A percentile compares a stretch with the other conserved stretches of the same genome.
Evolutionary conservation across 2,329 filamentous ascomycete species (phyloP).

Genomic region (Fusarium xylarioides): DNA sequence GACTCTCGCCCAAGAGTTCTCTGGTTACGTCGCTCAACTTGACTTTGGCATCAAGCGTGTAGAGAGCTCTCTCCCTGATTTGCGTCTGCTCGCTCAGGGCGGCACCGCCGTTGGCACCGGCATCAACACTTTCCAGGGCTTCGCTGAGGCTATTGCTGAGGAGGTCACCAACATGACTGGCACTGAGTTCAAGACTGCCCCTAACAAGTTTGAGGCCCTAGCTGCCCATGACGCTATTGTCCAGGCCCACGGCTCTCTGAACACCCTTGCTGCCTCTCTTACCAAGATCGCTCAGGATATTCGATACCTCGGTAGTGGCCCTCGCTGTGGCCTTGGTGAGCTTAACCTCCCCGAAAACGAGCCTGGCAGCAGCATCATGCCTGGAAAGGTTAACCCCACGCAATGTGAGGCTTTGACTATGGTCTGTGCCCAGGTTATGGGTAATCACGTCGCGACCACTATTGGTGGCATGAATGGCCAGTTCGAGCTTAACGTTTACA

Average conservation of each 20-base stretch:
- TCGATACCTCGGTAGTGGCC: slow-evolving; percentile 94
- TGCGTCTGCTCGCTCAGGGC: slow-evolving; percentile 89
- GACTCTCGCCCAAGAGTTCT: slow-evolving; percentile 97
- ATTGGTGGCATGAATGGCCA: slow-evolving; percentile 97
- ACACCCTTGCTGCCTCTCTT: slow-evolving; percentile 89
- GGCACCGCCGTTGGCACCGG: slow-evolving; percentile 97
- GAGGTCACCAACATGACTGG: slow-evolving; percentile 95
- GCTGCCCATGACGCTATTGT: slow-evolving; percentile 96
- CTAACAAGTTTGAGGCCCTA: slow-evolving; percentile 98
- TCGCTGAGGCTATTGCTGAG: slow-evolving; percentile 89
- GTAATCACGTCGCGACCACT: slow-evolving; percentile 92
- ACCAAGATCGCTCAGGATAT: slow-evolving; percentile 99
- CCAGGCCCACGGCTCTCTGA: slow-evolving; percentile 91
- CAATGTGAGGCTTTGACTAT: slow-evolving; percentile 98
- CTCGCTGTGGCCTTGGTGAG: slow-evolving; percentile 94
- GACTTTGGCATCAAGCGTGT: slow-evolving; percentile 90
- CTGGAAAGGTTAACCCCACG: slow-evolving; percentile 98
- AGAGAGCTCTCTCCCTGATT: slow-evolving; percentile 81
- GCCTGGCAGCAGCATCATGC: slow-evolving; percentile 98
- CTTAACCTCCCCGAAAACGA: slow-evolving; percentile 96
- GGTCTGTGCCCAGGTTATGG: slow-evolving; percentile 97
- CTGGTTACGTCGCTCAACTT: slow-evolving; percentile 94
- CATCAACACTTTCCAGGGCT: slow-evolving; percentile 96
- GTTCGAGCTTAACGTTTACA: slow-evolving; percentile 99
- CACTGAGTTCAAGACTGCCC: slow-evolving; percentile 91